Percentiles rank a stretch among this genome's conserved stretches.
Evolutionary conservation across 2,329 filamentous ascomycete species (phyloP).

Genomic region (Emergomyces pasteurianus): DNA sequence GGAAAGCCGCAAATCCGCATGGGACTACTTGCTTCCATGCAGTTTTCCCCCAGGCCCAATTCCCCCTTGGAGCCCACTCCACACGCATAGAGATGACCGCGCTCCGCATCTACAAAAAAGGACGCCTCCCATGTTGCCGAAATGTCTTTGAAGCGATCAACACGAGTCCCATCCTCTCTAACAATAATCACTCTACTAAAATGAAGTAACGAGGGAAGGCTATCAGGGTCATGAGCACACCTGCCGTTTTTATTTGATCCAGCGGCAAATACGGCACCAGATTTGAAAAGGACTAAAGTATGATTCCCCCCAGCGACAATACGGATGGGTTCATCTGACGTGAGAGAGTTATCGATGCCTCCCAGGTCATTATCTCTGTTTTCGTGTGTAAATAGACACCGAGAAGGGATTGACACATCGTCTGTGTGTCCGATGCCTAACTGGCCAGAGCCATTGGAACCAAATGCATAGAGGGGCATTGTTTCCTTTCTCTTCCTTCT

Average conservation of each 20-base stretch:
- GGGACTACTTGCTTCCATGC: slow-evolving; percentile 23
- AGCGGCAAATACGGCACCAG: slow-evolving; percentile 50
- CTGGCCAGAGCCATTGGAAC: slow-evolving; percentile 67
- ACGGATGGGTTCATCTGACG: slow-evolving; percentile 12
- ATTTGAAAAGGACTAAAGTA: slow-evolving; percentile 56
- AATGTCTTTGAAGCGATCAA: slow-evolving; percentile 34
- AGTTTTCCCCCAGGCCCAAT: slow-evolving; percentile 47
- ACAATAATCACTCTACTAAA: slow-evolving; percentile 20
- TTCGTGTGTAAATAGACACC: slow-evolving; percentile 42
- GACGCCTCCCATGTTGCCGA: slow-evolving; percentile 73
- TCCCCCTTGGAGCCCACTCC: slow-evolving; percentile 62
- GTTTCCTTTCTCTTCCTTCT: no score
- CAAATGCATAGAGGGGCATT: slow-evolving; percentile 51
- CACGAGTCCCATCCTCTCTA: slow-evolving; percentile 2
- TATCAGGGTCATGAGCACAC: slow-evolving; percentile 20
- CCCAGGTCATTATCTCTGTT: slow-evolving; percentile 7
- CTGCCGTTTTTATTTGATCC: slow-evolving; percentile 47
- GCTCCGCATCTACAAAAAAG: slow-evolving; percentile 43
- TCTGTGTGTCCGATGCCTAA: slow-evolving; percentile 59
- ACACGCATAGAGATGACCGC: slow-evolving; percentile 44
- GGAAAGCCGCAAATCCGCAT: slow-evolving; percentile 51
- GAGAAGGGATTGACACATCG: slow-evolving; percentile 56
- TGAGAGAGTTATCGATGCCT: not conserved
- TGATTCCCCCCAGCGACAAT: slow-evolving; percentile 71
- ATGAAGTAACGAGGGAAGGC: slow-evolving; percentile 8